Base-by-base conservation (phyloP, 352 stramenopile species). In the Pythium pyrilobum region DNA sequence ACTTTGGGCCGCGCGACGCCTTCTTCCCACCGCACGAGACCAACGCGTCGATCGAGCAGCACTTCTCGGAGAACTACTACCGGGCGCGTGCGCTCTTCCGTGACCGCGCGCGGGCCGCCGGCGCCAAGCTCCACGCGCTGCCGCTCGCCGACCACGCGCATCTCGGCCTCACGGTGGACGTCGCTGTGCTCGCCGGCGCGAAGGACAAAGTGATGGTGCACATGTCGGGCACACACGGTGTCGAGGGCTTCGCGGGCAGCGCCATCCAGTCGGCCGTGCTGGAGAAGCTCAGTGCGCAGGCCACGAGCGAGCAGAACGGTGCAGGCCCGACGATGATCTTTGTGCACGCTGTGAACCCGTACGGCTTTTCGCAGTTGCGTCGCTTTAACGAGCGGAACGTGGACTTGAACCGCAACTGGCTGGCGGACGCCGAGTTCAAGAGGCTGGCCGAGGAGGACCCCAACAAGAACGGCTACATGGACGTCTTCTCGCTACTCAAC, bases 361-460 rank as follows among this genome's bases (percentile, higher is more conserved):
- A 82, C 62, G 93, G 94, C 13, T 97, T 98, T 67, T 62, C 77
- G 1, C 62, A 75, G 64, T 73, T 96, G 18, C 77, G 93, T 27
- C 75, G 92, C 18, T 88, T 85, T 37, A 98, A 97, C 59, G 92
- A 98, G 66, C 71, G 97, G 57, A 97, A 97, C 60, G 88, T 98
- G 20, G 92, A 98, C 64, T 71, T 98, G 37, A 98, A 97, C 64
- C 79, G 91, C 29, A 98, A 98, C 69, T 92, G 69, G 44, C 70
- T 97, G 23, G 77, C 53, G 27, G 46, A 52, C 0, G 63, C 71
- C 13, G 59, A 81, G 39, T 94, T 89, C 52, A 48, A 74, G 27
- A 52, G 64, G 11, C 59, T 80, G 5, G 61, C 69, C 20, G 48
- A 38, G 9, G 53, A 67, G 24, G 81, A 96, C 67, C 75, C 85